Conservation (phyloP, 2,329 filamentous ascomycete genomes). For the Metarhizium brunneum region DNA sequence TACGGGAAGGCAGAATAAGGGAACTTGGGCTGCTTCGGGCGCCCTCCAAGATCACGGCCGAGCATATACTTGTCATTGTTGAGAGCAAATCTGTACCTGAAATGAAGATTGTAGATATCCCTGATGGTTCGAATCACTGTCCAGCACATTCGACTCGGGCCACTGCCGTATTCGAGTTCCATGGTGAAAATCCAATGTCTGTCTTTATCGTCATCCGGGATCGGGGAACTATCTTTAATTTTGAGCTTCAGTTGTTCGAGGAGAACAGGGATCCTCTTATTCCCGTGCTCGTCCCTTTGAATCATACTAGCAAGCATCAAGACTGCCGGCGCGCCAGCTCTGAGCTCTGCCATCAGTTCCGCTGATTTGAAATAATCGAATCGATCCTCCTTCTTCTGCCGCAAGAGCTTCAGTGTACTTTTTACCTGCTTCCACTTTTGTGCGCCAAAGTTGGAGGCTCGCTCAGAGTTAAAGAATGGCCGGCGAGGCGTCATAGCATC, state of each 20-base stretch:
- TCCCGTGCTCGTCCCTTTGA: slow-evolving; percentile 90
- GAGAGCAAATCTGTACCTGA: slow-evolving; percentile 83
- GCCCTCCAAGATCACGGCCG: slow-evolving; percentile 54
- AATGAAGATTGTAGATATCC: slow-evolving; percentile 87
- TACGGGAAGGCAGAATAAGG: slow-evolving; percentile 86
- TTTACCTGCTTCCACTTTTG: slow-evolving; percentile 93
- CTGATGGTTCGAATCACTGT: slow-evolving; percentile 76
- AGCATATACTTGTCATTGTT: slow-evolving; percentile 77
- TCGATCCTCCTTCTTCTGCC: slow-evolving; percentile 75
- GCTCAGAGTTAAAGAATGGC: slow-evolving; percentile 53
- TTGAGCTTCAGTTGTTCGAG: slow-evolving; percentile 88
- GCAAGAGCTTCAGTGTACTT: slow-evolving; percentile 70
- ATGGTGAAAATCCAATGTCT: slow-evolving; percentile 84
- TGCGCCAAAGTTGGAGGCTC: slow-evolving; percentile 63
- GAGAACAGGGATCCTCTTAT: slow-evolving; percentile 88
- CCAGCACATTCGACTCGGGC: slow-evolving; percentile 94
- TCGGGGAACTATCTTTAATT: slow-evolving; percentile 69
- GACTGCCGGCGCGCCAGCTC: slow-evolving; percentile 86
- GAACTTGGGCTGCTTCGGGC: slow-evolving; percentile 80
- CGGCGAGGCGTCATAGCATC: slow-evolving; percentile 48
- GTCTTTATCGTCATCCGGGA: slow-evolving; percentile 52
- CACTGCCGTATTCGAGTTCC: slow-evolving; percentile 91
- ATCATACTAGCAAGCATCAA: slow-evolving; percentile 96
- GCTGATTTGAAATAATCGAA: slow-evolving; percentile 94
- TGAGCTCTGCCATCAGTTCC: slow-evolving; percentile 88